Percentiles rank a stretch among this genome's conserved stretches.
Evolutionary conservation across 1,139 yeast genomes (phyloP).

Genomic region (Magnusiomyces suaveolens): DNA sequence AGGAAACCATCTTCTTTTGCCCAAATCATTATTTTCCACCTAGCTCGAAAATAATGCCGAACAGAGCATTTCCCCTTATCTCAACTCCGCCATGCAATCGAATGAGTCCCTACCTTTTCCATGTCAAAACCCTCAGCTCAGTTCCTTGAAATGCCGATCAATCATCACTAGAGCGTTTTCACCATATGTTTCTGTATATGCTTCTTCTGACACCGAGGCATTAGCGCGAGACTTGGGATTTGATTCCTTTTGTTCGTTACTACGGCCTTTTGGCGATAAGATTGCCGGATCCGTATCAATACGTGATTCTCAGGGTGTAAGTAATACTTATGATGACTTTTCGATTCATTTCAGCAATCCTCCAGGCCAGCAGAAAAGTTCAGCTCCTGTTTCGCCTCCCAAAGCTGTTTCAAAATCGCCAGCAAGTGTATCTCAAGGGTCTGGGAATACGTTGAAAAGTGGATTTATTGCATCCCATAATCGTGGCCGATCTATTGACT

Average conservation of each 20-base stretch:
- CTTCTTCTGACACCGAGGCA: conserved; percentile 46
- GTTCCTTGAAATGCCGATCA: conserved; percentile 16
- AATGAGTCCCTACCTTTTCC: background rate
- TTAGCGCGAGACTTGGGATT: conserved; percentile 36
- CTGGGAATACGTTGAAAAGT: too few species aligned
- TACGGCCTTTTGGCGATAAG: conserved; percentile 37
- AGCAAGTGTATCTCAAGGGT: conserved; percentile 1
- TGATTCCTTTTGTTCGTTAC: conserved; percentile 32
- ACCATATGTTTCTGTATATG: conserved; percentile 48
- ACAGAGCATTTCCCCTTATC: too few species aligned
- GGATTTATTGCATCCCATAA: background rate
- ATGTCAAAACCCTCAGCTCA: conserved; percentile 2
- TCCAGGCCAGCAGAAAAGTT: background rate
- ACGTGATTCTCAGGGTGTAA: conserved; percentile 33
- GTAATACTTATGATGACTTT: conserved; percentile 28
- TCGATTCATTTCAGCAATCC: conserved; percentile 24
- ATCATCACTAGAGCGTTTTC: conserved; percentile 38
- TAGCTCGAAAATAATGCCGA: too few species aligned
- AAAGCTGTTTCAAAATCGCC: background rate
- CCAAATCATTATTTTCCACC: too few species aligned
- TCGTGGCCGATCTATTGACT: conserved; percentile 5
- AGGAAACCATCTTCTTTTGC: too few species aligned
- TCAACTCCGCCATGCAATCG: background rate
- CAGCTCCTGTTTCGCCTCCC: background rate
- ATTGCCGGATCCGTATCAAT: conserved; percentile 35